Evolutionary conservation across 768 basidiomycete genomes (phyloP).

Genomic region (Omphalotus guepiniiformis): DNA sequence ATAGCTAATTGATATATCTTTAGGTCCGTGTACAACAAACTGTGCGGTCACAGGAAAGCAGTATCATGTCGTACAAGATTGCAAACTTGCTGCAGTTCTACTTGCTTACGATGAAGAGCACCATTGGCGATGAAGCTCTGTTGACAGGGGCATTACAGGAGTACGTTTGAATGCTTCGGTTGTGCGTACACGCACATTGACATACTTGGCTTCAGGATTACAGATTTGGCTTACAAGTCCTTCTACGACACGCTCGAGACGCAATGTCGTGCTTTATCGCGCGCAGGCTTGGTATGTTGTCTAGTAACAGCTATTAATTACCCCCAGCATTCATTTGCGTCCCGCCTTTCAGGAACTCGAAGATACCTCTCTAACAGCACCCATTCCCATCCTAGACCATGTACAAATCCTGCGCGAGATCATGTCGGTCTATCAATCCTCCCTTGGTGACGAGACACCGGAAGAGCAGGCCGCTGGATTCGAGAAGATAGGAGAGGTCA

Average conservation of each 20-base stretch:
- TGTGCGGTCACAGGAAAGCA: slow-evolving; percentile 88
- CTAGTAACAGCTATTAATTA: too few relatives aligned
- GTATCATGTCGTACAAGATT: slow-evolving; percentile 88
- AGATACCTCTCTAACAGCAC: slow-evolving; percentile 69
- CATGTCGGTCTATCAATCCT: slow-evolving; percentile 84
- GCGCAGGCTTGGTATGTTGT: slow-evolving; percentile 47
- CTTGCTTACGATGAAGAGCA: slow-evolving; percentile 85
- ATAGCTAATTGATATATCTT: slow-evolving; percentile 1
- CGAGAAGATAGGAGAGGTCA: slow-evolving; percentile 36
- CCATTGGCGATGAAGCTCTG: slow-evolving; percentile 80
- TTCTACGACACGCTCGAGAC: slow-evolving; percentile 88
- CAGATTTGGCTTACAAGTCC: slow-evolving; percentile 71
- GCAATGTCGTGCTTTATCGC: slow-evolving; percentile 65
- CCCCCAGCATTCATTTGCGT: slow-evolving; percentile 18
- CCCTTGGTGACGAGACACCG: slow-evolving; percentile 61
- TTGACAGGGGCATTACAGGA: slow-evolving; percentile 76
- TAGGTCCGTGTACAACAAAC: slow-evolving; percentile 92
- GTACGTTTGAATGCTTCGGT: slow-evolving; percentile 37
- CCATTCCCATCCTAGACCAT: slow-evolving; percentile 76
- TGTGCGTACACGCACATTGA: background rate
- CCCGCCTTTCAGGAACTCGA: slow-evolving; percentile 48
- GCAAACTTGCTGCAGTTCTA: slow-evolving; percentile 97
- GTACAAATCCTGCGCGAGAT: slow-evolving; percentile 83
- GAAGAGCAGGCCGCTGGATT: slow-evolving; percentile 44
- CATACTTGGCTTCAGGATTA: slow-evolving; percentile 49